These are phyloP conservation scores for Vanrija pseudolonga DNA, from an alignment of 1,284 basidiomycete species.

Conservation along the genomic window DNA sequence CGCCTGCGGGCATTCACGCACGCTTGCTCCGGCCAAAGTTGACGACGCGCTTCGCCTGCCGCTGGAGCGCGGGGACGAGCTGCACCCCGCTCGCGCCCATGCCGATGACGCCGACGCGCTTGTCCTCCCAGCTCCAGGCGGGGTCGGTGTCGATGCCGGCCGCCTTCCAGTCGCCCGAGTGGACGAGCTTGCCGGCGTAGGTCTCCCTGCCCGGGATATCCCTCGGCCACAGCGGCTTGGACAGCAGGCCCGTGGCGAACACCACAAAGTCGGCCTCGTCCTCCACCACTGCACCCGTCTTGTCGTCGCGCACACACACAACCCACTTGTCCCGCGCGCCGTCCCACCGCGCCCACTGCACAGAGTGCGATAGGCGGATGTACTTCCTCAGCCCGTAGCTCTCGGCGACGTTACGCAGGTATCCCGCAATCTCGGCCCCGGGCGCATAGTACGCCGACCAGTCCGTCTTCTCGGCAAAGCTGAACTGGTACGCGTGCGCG, in stretches of 20 bases:
- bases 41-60: constrained; percentile 20
- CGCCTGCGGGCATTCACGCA: not conserved
- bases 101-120: constrained; percentile 16
- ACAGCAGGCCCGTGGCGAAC: constrained; percentile 28
- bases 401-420: constrained; percentile 20
- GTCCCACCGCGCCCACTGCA: constrained; percentile 18
- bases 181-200: constrained; percentile 28
- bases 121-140: constrained; percentile 10
- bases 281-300: constrained; percentile 4
- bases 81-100: constrained; percentile 23
- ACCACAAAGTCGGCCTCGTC: constrained; percentile 37
- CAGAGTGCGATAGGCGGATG: constrained; percentile 5
- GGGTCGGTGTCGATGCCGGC: constrained; percentile 3
- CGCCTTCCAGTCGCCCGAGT: constrained; percentile 24
- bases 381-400: constrained; percentile 21
- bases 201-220: constrained; percentile 21
- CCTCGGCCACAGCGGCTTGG: constrained; percentile 28
- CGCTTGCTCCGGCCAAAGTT: constrained; percentile 22
- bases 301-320: constrained; percentile 13
- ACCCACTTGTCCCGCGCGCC: constrained; percentile 29
- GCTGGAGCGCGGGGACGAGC: constrained; percentile 21
- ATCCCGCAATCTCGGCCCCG: constrained; percentile 29
- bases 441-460: constrained; percentile 30
- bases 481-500: constrained; percentile 27
- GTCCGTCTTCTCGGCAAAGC: constrained; percentile 20